A percentile compares a stretch with the other conserved stretches of the same genome.
Conservation (phyloP, 179 eudicot species). For the Heliamphora pulchella region DNA sequence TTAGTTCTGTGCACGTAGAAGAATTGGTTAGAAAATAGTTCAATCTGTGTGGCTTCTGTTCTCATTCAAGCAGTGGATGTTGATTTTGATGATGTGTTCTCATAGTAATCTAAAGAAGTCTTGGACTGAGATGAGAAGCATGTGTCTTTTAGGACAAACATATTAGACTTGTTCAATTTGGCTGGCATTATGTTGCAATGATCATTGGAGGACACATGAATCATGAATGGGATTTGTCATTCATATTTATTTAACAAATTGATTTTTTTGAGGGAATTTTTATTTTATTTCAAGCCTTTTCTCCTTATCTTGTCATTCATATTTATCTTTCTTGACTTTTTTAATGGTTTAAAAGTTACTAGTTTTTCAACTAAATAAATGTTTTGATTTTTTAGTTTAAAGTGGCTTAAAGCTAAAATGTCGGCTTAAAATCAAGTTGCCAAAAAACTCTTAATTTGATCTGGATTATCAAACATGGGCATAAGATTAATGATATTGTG, state of each 20-base stretch:
- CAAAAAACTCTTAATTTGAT: too few relatives aligned
- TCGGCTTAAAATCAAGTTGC: too few relatives aligned
- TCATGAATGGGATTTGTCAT: neutral
- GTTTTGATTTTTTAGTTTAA: too few relatives aligned
- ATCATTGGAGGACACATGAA: neutral
- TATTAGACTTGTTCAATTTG: neutral
- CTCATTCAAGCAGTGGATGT: constrained; percentile 9
- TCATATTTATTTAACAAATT: neutral
- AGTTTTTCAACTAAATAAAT: too few relatives aligned
- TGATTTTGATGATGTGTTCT: neutral
- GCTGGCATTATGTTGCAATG: neutral
- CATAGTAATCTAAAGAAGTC: too few relatives aligned
- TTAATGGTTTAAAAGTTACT: too few relatives aligned
- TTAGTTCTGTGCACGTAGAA: too few relatives aligned
- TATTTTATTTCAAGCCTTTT: neutral
- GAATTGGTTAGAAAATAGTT: neutral
- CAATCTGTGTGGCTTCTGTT: neutral
- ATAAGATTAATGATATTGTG: too few relatives aligned
- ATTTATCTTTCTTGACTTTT: too few relatives aligned
- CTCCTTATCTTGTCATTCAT: too few relatives aligned
- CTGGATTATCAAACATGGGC: too few relatives aligned
- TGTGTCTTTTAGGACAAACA: neutral
- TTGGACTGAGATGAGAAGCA: neutral
- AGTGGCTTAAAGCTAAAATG: too few relatives aligned
- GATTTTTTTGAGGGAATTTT: neutral